phyloP scores from a whole-genome alignment of 805 yeast species.

The Scheffersomyces coipomensis region DNA sequence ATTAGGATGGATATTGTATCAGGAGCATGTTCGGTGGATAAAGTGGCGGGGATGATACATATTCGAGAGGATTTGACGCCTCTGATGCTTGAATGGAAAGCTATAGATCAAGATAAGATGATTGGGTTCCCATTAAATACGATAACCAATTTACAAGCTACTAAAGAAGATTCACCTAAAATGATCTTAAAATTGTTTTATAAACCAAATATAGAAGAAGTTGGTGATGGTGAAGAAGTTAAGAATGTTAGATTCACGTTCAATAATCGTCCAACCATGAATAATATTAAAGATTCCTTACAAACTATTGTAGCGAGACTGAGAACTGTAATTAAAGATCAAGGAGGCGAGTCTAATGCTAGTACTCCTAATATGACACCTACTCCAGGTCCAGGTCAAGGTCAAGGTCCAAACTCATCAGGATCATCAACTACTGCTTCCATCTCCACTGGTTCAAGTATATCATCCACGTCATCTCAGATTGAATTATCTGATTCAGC shows the following conservation, averaged over 20 bases:
- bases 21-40: conserved; percentile 43
- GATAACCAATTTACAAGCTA: conserved; percentile 57
- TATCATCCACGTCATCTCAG: conserved; percentile 8
- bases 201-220: no score
- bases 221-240: conserved; percentile 27
- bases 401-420: not conserved
- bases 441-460: conserved; percentile 9
- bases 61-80: conserved; percentile 43
- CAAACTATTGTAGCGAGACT: conserved; percentile 69
- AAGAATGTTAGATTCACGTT: conserved; percentile 52
- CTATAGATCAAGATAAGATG: conserved; percentile 36
- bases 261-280: conserved; percentile 73
- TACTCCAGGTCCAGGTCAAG: conserved; percentile 1
- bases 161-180: conserved; percentile 64
- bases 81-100: conserved; percentile 40
- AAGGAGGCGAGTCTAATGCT: not conserved
- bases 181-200: conserved; percentile 63
- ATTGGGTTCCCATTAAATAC: conserved; percentile 34
- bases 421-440: conserved; percentile 10
- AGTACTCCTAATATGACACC: conserved; percentile 14
- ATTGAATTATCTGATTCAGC: conserved; percentile 37
- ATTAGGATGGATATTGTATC: conserved; percentile 22
- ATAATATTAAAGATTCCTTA: conserved; percentile 61
- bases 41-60: conserved; percentile 39
- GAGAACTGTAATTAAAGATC: conserved; percentile 50